Base-by-base conservation (phyloP, 2,329 filamentous ascomycete genomes). In the Botrytis medusae region DNA sequence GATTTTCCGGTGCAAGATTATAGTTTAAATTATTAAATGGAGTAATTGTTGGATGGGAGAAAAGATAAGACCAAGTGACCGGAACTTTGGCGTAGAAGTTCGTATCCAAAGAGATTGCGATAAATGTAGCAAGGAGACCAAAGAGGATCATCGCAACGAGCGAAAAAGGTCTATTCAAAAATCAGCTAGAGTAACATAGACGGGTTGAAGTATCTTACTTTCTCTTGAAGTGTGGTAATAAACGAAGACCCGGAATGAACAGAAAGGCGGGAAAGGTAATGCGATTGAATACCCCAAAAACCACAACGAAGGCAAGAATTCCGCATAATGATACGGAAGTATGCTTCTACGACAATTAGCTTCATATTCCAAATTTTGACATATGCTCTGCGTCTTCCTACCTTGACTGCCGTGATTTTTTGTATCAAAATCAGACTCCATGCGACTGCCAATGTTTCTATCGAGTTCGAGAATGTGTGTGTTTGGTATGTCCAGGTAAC, bases 401-500 rank as follows among this genome's bases (percentile, higher is more conserved):
- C 94, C 84, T 91, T 92, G 79, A 92, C 90, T 77, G 92, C 90
- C 63, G 92, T 86, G 77, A 98, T 96, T 81, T 95, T 91, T 82
- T 93, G 90, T 75, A 98, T 95, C 82, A 99, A 84, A 65, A 98
- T 95, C 82, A 99, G 84, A 80, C 93, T 95, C 96, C 96, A 99
- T 71, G 93, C 89, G 69, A 99, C 94, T 69, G 95, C 88, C 78
- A 99, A 85, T 4, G 96, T 98, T 85, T 99, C 96, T 77, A 98
- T 88, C 75, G 95, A 97, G 84, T 99, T 99, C 76, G 95, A 98
- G 82, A 99, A 98, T 20, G 96, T 98, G 83, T 99, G 96, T 29
- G 94, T 96, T 84, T 99, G 96, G 84, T 95, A 97, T 62, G 95
- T 98, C 95, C 96, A 99, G 65, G 96, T 99, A 78, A 98, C 95